Conservation (phyloP, 768 basidiomycete genomes). For the Suillus hirtellus region DNA sequence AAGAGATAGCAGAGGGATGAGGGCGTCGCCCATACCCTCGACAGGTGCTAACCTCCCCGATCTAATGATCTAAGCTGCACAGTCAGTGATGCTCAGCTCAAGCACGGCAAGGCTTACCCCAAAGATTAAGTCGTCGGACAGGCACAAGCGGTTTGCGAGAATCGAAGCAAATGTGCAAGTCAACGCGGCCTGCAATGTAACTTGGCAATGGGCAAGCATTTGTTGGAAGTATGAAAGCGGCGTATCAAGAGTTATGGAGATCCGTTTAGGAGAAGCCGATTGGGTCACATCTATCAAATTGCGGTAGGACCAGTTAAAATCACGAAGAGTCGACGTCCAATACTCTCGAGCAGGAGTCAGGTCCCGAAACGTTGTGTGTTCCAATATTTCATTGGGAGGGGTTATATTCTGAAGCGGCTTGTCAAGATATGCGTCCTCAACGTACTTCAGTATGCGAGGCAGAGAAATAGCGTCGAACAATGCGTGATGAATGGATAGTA, state of each 20-base stretch:
- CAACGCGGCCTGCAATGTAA: conserved; percentile 35
- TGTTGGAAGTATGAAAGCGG: conserved; percentile 23
- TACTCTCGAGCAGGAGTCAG: conserved; percentile 20
- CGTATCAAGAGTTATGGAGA: conserved; percentile 14
- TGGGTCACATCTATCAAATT: conserved; percentile 9
- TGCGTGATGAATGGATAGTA: conserved; percentile 36
- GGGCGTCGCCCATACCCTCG: conserved; percentile 22
- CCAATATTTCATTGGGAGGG: conserved; percentile 23
- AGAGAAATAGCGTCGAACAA: conserved; percentile 35
- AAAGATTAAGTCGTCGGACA: conserved; percentile 30
- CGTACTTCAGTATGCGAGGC: conserved; percentile 28
- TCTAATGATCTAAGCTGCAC: conserved; percentile 29
- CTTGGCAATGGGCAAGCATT: conserved; percentile 22
- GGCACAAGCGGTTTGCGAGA: conserved; percentile 24
- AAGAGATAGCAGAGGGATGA: conserved; percentile 30
- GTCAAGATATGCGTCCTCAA: conserved; percentile 24
- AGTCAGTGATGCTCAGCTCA: background rate
- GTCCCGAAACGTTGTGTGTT: conserved; percentile 21
- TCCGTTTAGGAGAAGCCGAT: conserved; percentile 16
- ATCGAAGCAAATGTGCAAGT: conserved; percentile 31
- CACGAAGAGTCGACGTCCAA: conserved; percentile 25
- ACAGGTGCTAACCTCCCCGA: conserved; percentile 31
- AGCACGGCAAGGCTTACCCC: conserved; percentile 27
- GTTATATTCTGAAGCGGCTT: conserved; percentile 14
- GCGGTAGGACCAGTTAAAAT: conserved; percentile 22